Percentiles rank a stretch among this genome's conserved stretches.
These are phyloP conservation scores for Phytophthora brassicae DNA, from an alignment of 352 stramenopile species.

Conservation along the genomic window DNA sequence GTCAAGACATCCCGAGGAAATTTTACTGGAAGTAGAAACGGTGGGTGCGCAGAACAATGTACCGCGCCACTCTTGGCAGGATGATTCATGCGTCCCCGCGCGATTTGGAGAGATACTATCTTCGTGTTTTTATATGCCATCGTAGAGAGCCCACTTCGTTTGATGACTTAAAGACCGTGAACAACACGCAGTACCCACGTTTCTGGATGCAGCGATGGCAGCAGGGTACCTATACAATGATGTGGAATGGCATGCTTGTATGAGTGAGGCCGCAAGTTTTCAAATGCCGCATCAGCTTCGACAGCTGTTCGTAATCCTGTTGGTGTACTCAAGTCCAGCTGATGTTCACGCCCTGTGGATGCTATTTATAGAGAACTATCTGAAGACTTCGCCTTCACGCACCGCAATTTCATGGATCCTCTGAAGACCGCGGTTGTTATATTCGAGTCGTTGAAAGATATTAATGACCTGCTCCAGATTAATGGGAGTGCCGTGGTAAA, in stretches of 20 bases:
- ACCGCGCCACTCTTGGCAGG: slow-evolving; percentile 12
- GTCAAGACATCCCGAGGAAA: slow-evolving; percentile 25
- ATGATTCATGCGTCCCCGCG: slow-evolving; percentile 19
- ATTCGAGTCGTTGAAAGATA: slow-evolving; percentile 17
- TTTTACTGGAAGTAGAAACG: neutral
- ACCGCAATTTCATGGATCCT: neutral
- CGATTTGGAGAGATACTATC: slow-evolving; percentile 24
- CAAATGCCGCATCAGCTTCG: slow-evolving; percentile 36
- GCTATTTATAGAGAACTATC: slow-evolving; percentile 23
- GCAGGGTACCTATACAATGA: neutral
- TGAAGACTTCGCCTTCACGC: slow-evolving; percentile 3
- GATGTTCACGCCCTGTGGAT: slow-evolving; percentile 11
- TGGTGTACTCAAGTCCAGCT: slow-evolving; percentile 19
- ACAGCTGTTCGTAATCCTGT: slow-evolving; percentile 35
- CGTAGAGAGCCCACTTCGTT: slow-evolving; percentile 21
- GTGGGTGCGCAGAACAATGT: slow-evolving; percentile 16
- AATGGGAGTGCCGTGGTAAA: no score
- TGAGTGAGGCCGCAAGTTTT: neutral
- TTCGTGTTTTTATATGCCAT: slow-evolving; percentile 27
- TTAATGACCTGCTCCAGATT: no score
- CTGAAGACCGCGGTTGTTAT: slow-evolving; percentile 7
- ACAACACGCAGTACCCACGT: neutral
- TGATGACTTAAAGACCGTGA: slow-evolving; percentile 22
- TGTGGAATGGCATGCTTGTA: neutral
- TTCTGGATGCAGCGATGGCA: no score